phyloP scores from a whole-genome alignment of 2,329 filamentous ascomycete genomes.

The Coleophoma crateriformis region DNA sequence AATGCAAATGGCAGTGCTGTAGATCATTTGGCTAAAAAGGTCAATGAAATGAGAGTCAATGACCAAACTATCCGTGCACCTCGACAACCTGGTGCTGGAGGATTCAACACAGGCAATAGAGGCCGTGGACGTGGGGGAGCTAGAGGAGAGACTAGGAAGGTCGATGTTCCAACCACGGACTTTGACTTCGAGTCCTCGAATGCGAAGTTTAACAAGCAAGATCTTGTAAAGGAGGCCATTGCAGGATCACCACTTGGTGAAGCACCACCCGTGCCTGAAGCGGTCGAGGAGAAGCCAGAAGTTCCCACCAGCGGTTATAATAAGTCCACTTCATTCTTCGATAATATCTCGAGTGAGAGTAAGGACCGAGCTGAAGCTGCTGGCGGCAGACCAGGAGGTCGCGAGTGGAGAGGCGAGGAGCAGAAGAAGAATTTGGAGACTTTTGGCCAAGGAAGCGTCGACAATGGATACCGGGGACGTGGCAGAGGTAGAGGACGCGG shows the following conservation, averaged over 20 bases:
- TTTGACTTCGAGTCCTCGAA: conserved; percentile 88
- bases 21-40: conserved; percentile 69
- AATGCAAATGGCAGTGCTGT: conserved; percentile 38
- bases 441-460: conserved; percentile 93
- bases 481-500: conserved; percentile 78
- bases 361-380: conserved; percentile 79
- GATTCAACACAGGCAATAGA: conserved; percentile 31
- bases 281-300: conserved; percentile 34
- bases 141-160: conserved; percentile 48
- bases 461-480: conserved; percentile 68
- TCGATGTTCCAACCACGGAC: conserved; percentile 85
- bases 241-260: conserved; percentile 66
- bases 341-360: conserved; percentile 93
- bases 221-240: conserved; percentile 81
- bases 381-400: conserved; percentile 63
- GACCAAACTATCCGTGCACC: conserved; percentile 45
- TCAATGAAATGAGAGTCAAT: conserved; percentile 70
- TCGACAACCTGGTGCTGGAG: conserved; percentile 38
- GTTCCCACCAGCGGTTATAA: conserved; percentile 65
- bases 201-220: conserved; percentile 83
- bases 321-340: conserved; percentile 88
- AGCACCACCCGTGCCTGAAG: conserved; percentile 34
- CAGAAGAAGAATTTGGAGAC: conserved; percentile 96
- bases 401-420: conserved; percentile 88
- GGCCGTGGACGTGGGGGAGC: conserved; percentile 35